Base-by-base conservation (phyloP, 2,329 filamentous ascomycete species). In the Teratosphaeria gauchensis region DNA sequence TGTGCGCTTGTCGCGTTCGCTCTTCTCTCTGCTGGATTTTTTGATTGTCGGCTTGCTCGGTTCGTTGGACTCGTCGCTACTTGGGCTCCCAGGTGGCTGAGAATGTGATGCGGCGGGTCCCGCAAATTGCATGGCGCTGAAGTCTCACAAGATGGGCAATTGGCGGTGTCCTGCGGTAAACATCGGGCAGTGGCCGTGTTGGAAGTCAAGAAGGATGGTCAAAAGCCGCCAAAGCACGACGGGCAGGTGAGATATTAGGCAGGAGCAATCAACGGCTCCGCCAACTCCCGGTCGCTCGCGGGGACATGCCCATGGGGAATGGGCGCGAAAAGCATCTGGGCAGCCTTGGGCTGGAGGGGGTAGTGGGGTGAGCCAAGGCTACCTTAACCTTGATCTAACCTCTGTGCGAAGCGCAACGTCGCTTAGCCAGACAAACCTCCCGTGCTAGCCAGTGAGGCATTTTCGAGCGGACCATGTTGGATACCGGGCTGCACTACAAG, bases 1-100 rank as follows among this genome's bases (percentile, higher is more conserved):
- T 11, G 68, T 71, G 21, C 68, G 64, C 59, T 71, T 71, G 42
- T 71, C 68, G 14, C 68, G 66, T 60, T 71, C 67, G 48, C 53
- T 61, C 19, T 58, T 58, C 12, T 56, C 57, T 35, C 53, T 46
- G 30, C 38, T 55, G 8, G 63, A 64, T 56, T 63, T 31, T 19
- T 52, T 60, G 42, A 48, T 19, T 52, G 24, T 31, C 53, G 57
- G 56, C 33, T 48, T 48, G 42, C 42, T 48, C 42, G 32, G 32
- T n/a, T 53, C 28, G 9, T 19, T 53, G 21, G 52, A 31, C 52
- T 31, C 28, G 16, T 31, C 28, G 24, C 52, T 35, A 32, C 32
- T 35, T 53, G 52, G 52, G 19, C 52, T 53, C 16, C 52, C 21
- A 31, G 42, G 42, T 48, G 51, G 56, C 52, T 59, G 51, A 19